A percentile compares a stretch with the other conserved stretches of the same genome.
phyloP scores from a whole-genome alignment of 306 rosid genomes.

The Leucaena leucocephala region DNA sequence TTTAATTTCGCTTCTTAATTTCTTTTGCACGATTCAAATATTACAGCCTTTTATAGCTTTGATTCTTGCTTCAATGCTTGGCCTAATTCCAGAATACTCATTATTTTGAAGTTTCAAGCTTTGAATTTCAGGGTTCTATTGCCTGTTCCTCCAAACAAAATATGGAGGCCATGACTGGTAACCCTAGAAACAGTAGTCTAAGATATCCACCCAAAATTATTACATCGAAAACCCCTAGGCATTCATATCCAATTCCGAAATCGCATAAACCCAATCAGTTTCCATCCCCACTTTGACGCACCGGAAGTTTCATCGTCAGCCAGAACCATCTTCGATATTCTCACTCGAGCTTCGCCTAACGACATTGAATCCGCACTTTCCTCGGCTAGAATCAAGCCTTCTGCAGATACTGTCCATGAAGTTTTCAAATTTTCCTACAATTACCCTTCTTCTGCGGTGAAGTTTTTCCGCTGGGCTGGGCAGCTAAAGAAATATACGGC shows the following conservation, averaged over 20 bases:
- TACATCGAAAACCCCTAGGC: conserved; percentile 32
- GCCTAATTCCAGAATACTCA: neutral
- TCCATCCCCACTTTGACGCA: conserved; percentile 39
- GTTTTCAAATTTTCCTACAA: conserved; percentile 59
- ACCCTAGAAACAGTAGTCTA: conserved; percentile 35
- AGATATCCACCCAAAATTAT: conserved; percentile 31
- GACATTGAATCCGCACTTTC: conserved; percentile 54
- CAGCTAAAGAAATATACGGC: conserved; percentile 45
- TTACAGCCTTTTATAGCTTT: neutral
- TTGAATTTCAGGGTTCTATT: conserved; percentile 16
- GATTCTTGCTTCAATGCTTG: neutral
- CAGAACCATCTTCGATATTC: conserved; percentile 50
- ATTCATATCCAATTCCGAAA: conserved; percentile 31
- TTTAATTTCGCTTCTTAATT: neutral
- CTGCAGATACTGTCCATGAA: conserved; percentile 46
- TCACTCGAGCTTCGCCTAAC: conserved; percentile 52
- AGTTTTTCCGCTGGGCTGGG: conserved; percentile 79
- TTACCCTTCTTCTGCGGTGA: conserved; percentile 67
- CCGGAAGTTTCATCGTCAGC: conserved; percentile 48
- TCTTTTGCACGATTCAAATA: neutral
- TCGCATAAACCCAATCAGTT: conserved; percentile 34
- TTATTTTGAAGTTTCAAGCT: conserved; percentile 20
- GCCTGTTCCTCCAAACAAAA: neutral
- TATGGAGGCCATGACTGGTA: conserved; percentile 51
- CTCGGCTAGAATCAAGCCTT: conserved; percentile 51